These are phyloP conservation scores for Tagetes erecta DNA, from an alignment of 129 eudicot genomes.

Conservation along the genomic window DNA sequence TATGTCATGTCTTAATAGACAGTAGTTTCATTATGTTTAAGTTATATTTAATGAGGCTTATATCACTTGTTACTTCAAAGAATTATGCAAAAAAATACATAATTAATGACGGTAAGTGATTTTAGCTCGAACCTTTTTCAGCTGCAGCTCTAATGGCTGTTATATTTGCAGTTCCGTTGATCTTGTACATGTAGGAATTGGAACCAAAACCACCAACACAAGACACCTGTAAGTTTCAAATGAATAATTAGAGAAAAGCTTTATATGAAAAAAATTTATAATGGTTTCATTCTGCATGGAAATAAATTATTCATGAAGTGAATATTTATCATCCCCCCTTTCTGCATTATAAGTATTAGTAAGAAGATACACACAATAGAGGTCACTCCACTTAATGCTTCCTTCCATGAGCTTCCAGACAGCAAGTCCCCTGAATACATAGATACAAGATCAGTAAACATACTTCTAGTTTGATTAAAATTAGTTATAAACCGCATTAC, in stretches of 20 bases:
- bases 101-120: slow-evolving; percentile 1
- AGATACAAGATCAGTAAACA: slow-evolving; percentile 9
- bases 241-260: not conserved
- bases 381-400: slow-evolving; percentile 87
- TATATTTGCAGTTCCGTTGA: slow-evolving; percentile 97
- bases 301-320: not conserved
- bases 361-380: slow-evolving; percentile 60
- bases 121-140: slow-evolving; percentile 61
- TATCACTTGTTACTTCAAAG: slow-evolving; percentile 11
- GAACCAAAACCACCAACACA: slow-evolving; percentile 98
- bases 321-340: not conserved
- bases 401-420: slow-evolving; percentile 76
- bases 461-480: not conserved
- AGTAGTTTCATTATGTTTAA: slow-evolving; percentile 10
- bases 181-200: slow-evolving; percentile 86
- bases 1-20: not conserved
- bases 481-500: not conserved
- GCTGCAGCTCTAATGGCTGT: slow-evolving; percentile 96
- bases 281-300: not conserved
- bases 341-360: not conserved
- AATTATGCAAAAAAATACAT: not conserved
- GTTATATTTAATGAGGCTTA: slow-evolving; percentile 12
- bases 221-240: slow-evolving; percentile 63
- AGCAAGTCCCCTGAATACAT: slow-evolving; percentile 68
- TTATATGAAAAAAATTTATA: not conserved